phyloP scores from a whole-genome alignment of 169 alveolate genomes.

The Cytauxzoon felis region DNA sequence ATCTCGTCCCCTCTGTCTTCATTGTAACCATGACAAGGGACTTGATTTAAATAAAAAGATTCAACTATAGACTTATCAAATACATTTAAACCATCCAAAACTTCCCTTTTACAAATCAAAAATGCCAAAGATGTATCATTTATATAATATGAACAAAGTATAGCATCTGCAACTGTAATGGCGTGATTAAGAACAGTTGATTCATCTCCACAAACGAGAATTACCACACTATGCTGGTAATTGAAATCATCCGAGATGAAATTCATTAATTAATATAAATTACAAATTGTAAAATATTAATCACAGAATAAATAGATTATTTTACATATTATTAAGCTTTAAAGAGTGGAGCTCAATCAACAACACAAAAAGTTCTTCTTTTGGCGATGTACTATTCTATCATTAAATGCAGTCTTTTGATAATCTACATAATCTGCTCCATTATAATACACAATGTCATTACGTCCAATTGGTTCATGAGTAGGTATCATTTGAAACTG shows the following conservation, averaged over 20 bases:
- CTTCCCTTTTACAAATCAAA: not conserved
- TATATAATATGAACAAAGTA: not conserved
- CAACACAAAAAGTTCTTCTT: conserved; percentile 58
- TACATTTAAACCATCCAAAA: not conserved
- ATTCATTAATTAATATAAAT: not conserved
- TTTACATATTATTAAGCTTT: not conserved
- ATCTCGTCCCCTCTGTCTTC: not conserved
- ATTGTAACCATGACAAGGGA: not conserved
- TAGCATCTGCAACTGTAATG: not conserved
- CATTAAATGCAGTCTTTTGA: conserved; percentile 9
- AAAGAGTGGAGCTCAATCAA: conserved; percentile 2
- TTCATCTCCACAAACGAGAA: not conserved
- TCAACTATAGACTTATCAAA: not conserved
- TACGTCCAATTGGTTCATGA: conserved; percentile 36
- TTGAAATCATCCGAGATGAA: no score
- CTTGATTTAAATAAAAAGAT: not conserved
- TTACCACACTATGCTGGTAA: no score
- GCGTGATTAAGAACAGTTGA: not conserved
- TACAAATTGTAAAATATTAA: not conserved
- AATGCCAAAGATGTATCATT: not conserved
- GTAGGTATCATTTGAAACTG: conserved; percentile 28
- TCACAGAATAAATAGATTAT: not conserved
- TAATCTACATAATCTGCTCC: conserved; percentile 3
- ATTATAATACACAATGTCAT: not conserved
- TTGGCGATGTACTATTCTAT: conserved; percentile 43